Conservation (phyloP, 257 asterid genomes). For the Solanum etuberosum region DNA sequence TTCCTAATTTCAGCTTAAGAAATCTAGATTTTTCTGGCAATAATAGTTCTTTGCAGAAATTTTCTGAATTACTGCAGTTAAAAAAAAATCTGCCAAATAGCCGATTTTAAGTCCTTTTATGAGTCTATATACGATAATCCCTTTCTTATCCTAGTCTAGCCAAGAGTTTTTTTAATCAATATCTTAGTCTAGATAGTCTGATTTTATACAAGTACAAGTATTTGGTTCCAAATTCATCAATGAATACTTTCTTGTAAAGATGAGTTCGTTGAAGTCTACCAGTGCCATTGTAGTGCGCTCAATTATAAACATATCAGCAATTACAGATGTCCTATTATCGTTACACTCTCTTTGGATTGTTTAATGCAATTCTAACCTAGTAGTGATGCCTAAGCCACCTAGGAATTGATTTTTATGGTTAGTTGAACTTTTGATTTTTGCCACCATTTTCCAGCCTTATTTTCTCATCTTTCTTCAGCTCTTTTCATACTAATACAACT, state of each 20-base stretch:
- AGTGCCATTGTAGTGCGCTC: neutral
- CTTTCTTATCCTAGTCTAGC: neutral
- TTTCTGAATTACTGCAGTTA: neutral
- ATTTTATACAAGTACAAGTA: neutral
- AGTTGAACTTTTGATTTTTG: neutral
- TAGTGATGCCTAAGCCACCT: neutral
- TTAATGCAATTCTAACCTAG: neutral
- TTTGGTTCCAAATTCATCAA: neutral
- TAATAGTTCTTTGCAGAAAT: neutral
- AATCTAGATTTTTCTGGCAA: neutral
- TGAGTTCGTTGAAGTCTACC: neutral
- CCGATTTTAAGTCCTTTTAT: neutral
- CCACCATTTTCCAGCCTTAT: neutral
- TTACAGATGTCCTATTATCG: neutral
- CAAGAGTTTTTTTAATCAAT: neutral
- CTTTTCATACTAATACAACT: neutral
- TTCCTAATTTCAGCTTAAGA: neutral
- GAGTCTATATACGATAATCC: neutral
- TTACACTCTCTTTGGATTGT: neutral
- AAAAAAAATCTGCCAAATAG: neutral
- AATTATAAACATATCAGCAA: neutral
- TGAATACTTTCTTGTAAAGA: neutral
- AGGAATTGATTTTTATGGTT: neutral
- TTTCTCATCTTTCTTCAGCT: neutral
- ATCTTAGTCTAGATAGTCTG: neutral